Evolutionary conservation across 2,329 filamentous ascomycete species (phyloP).

Genomic region (Pseudopyrenochaeta lycopersici): DNA sequence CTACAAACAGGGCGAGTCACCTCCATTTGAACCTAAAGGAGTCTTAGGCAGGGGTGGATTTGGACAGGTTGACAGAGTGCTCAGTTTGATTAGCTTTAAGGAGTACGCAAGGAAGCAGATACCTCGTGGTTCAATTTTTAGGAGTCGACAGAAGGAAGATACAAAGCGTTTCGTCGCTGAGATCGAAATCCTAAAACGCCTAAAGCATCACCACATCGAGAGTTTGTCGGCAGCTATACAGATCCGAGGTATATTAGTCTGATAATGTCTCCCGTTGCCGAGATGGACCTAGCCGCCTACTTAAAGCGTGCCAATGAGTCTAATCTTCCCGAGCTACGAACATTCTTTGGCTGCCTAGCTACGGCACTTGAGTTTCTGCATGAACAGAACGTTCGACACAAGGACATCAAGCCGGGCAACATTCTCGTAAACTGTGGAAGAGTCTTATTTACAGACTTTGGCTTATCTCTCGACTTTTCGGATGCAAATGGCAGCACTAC

Average conservation of each 20-base stretch:
- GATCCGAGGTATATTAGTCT: slow-evolving; percentile 29
- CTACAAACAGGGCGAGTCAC: slow-evolving; percentile 24
- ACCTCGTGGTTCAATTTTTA: slow-evolving; percentile 17
- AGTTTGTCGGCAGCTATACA: slow-evolving; percentile 43
- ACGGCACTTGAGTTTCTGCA: slow-evolving; percentile 3
- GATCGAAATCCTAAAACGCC: slow-evolving; percentile 34
- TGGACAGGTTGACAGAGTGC: slow-evolving; percentile 34
- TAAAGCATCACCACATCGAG: slow-evolving; percentile 39
- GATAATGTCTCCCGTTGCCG: slow-evolving; percentile 38
- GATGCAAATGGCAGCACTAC: slow-evolving; percentile 21
- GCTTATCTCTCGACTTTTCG: slow-evolving; percentile 24
- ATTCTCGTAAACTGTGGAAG: slow-evolving; percentile 33
- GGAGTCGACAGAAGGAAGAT: slow-evolving; percentile 6
- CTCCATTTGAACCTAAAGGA: slow-evolving; percentile 25
- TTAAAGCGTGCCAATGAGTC: slow-evolving; percentile 12
- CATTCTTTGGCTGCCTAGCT: slow-evolving; percentile 40
- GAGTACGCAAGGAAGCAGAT: slow-evolving; percentile 42
- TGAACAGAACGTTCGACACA: slow-evolving; percentile 35
- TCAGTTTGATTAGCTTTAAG: slow-evolving; percentile 28
- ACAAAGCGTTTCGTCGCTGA: slow-evolving; percentile 35
- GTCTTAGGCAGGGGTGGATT: slow-evolving; percentile 25
- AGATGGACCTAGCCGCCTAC: slow-evolving; percentile 26
- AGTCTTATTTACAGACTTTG: slow-evolving; percentile 40
- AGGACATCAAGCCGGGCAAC: slow-evolving; percentile 44
- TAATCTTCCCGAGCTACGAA: slow-evolving; percentile 1